Base-by-base conservation (phyloP, 2,329 filamentous ascomycete genomes). In the Pestalotiopsis sp. region DNA sequence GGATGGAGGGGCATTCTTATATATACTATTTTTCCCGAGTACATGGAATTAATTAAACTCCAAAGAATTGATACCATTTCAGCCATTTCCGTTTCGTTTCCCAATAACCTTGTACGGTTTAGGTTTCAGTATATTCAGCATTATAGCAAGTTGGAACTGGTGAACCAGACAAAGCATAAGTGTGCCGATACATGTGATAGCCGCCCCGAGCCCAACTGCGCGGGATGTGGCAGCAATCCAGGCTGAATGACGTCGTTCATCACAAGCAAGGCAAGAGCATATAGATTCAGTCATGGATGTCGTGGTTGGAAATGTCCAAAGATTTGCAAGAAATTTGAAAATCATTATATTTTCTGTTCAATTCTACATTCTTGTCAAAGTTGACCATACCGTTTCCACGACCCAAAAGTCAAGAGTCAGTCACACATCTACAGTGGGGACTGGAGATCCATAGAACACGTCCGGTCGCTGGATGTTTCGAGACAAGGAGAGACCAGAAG, bases 211-310 rank as follows among this genome's bases (percentile, higher is more conserved):
- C 45, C 45, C 45, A 52, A 52, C n/a, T 52, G 17, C 9, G 11
- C 45, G 23, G 57, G 4, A 36, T 13, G 12, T 23, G 57, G 57
- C 23, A 27, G 57, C 59, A 62, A 39, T 17, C 17, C 45, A n/a
- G 38, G 17, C 31, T 39, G 20, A 39, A 62, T 62, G 59, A 62
- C 59, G 36, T 62, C 59, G 59, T 62, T 39, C 25, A 20, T 62
- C 59, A 62, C 59, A 62, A 25, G 59, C 59, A 62, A 62, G 25
- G n/a, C 45, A 52, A 9, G 6, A 9, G 17, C n/a, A 23, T n/a
- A 9, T 52, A 2, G 9, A 52, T n/a, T 52, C 6, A 52, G n/a
- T 52, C 45, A 52, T n/a, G 20, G 45, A n/a, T 52, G 45, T n/a
- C 7, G 17, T 6, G 45, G 7, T 20, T n/a, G 17, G 17, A 17